Evolutionary conservation across 352 stramenopile genomes (phyloP), one percentile per base, ranked within the genome.

Genomic region (Globisporangium echinulatum): DNA sequence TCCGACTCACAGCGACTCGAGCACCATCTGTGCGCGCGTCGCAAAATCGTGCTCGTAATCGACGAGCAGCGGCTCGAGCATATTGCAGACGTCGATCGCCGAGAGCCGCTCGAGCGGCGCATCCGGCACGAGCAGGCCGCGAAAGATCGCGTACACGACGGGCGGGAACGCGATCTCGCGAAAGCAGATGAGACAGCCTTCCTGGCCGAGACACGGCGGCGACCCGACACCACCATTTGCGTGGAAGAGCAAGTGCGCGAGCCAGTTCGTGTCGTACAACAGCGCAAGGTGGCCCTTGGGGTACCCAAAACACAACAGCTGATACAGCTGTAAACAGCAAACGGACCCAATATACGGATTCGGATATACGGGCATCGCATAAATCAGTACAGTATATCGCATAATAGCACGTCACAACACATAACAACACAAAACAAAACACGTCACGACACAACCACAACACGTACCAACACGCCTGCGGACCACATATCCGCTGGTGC

Each of bases 101-200:
- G 79, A 76, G 60, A 90, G 74, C 51, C 82, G 78, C n/a, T 77
- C 69, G 14, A 57, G 63, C 13, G 82, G 82, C 7, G 63, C 62
- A 19, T 88, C 72, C 5, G 61, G 49, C 14, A 85, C 69, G 52
- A 92, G 66, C 54, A 92, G 59, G 3, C 77, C 74, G 46, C 72
- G 63, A 53, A 92, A 87, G 56, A 90, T 77, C 53, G 88, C 74
- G 72, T 90, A 90, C 67, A 89, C 78, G 66, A 82, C 59, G 15
- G 74, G 75, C n/a, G 77, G 82, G 66, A 92, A 89, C 61, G 80
- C 67, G 59, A 92, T 88, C 37, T 71, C 64, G 44, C 80, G 80
- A 67, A 92, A 89, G 74, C 82, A 92, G 74, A 92, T 88, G 52
- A 89, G 69, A 64, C 82, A 92, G 58, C 82, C 80, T 40, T 86